Evolutionary conservation across 2,329 filamentous ascomycete genomes (phyloP), one percentile per base, ranked within the genome.

Genomic region (Monosporascus sp.): DNA sequence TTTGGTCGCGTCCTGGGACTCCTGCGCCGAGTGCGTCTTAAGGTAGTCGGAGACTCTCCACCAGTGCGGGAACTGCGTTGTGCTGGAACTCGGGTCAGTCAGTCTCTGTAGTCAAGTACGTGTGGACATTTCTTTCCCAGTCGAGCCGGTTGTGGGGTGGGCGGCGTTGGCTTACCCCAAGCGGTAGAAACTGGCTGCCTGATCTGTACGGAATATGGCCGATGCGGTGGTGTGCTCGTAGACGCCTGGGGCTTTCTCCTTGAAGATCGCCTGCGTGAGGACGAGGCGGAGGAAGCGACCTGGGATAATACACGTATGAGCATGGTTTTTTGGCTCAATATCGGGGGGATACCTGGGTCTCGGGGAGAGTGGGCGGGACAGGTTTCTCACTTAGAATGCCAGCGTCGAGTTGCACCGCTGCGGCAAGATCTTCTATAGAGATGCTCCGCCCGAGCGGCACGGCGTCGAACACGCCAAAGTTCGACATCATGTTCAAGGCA

Each of bases 1-100:
- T 51, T 70, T 70, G 3, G 49, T 52, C 24, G 65, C 56, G 49
- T 71, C 63, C 40, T 65, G 70, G 18, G 69, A 26, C 35, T 69
- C 68, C 17, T 64, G 57, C 0, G 68, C 65, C 14, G 58, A 24
- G 51, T 71, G 66, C 5, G 64, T 58, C 37, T 62, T 64, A 47
- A 70, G 62, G 41, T 70, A 70, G 4, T 69, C 65, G 0, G 67
- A 45, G 20, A 54, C 43, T 20, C 43, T 44, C 43, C 48, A 54
- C 52, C 52, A 54, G 22, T 49, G 22, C 3, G 52, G 48, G 2
- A 51, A 49, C 17, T 49, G 49, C 48, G 28, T 51, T 18, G 52
- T 46, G 5, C 51, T 53, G n/a, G n/a, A n/a, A n/a, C n/a, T n/a
- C n/a, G n/a, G n/a, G n/a, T n/a, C n/a, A n/a, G n/a, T n/a, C n/a